Evolutionary conservation across 169 alveolate genomes (phyloP).

Genomic region (Babesia ovis): DNA sequence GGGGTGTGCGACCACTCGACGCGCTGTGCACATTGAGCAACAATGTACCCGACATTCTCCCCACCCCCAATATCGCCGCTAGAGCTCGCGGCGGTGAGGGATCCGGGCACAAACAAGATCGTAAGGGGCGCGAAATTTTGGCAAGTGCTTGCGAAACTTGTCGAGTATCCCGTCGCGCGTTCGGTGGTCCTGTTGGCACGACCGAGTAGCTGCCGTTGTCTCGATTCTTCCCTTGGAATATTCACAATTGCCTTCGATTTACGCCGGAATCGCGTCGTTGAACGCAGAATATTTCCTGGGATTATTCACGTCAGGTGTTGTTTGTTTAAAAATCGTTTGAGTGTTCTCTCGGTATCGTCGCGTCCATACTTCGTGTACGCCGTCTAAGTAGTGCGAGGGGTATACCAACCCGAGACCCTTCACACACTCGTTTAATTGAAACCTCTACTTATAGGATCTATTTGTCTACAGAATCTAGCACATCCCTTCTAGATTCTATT

Average conservation of each 20-base stretch:
- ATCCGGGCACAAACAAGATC: constrained; percentile 20
- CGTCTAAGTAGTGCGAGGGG: not conserved
- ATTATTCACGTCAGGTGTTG: not conserved
- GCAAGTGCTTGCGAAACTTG: constrained; percentile 17
- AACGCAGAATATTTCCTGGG: not conserved
- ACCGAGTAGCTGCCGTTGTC: constrained; percentile 14
- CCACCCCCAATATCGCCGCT: constrained; percentile 39
- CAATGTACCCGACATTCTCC: constrained; percentile 39
- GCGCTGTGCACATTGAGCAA: constrained; percentile 24
- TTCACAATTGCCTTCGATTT: not conserved
- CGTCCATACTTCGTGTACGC: not conserved
- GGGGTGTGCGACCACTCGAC: not conserved
- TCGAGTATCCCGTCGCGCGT: constrained; percentile 21
- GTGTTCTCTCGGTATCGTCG: not conserved
- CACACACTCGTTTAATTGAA: not conserved
- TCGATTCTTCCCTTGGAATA: not conserved
- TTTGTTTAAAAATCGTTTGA: not conserved
- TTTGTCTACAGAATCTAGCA: not conserved
- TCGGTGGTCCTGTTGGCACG: constrained; percentile 18
- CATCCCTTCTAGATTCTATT: not conserved
- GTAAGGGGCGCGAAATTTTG: constrained; percentile 10
- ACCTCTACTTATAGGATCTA: not conserved
- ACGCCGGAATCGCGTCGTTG: not conserved
- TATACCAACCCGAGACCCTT: not conserved
- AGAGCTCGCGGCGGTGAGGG: not conserved